Evolutionary conservation across 2,329 filamentous ascomycete genomes (phyloP).

Genomic region (Aspergillus melleus): DNA sequence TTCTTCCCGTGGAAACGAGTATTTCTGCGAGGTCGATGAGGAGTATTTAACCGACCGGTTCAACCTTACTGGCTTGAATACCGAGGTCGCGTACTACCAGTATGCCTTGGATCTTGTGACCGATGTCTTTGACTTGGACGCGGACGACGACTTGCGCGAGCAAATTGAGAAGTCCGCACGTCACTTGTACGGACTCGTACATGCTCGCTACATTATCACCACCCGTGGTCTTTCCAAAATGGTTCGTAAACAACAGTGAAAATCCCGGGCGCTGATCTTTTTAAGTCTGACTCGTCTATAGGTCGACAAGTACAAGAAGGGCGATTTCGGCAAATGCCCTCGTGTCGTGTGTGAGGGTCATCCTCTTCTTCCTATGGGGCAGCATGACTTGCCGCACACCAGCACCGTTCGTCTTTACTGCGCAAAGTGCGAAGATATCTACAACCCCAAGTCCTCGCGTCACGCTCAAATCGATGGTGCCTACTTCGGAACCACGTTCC

Average conservation of each 20-base stretch:
- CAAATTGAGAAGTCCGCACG: slow-evolving; percentile 96
- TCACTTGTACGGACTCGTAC: slow-evolving; percentile 92
- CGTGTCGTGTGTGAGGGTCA: slow-evolving; percentile 93
- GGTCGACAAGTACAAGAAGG: slow-evolving; percentile 99
- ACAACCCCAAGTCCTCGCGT: slow-evolving; percentile 96
- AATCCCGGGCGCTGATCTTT: too few species aligned
- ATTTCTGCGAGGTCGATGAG: slow-evolving; percentile 99
- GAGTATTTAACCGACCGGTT: slow-evolving; percentile 98
- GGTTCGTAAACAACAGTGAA: slow-evolving; percentile 56
- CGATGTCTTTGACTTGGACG: slow-evolving; percentile 97
- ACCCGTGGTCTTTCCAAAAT: slow-evolving; percentile 93
- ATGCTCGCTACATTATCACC: slow-evolving; percentile 95
- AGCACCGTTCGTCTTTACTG: slow-evolving; percentile 98
- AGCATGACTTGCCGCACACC: slow-evolving; percentile 81
- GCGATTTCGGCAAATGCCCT: slow-evolving; percentile 96
- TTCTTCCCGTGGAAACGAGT: slow-evolving; percentile 94
- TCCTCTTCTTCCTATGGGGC: slow-evolving; percentile 90
- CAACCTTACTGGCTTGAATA: slow-evolving; percentile 95
- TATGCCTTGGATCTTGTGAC: slow-evolving; percentile 97
- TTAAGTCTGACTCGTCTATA: slow-evolving; percentile 39
- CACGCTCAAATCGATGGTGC: slow-evolving; percentile 95
- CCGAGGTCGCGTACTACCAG: slow-evolving; percentile 97
- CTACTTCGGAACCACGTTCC: slow-evolving; percentile 97
- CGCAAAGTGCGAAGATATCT: slow-evolving; percentile 93
- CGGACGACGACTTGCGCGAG: slow-evolving; percentile 97